These are phyloP conservation scores for Chondrus crispus DNA, from an alignment of 23 red algal species.

Conservation along the genomic window DNA sequence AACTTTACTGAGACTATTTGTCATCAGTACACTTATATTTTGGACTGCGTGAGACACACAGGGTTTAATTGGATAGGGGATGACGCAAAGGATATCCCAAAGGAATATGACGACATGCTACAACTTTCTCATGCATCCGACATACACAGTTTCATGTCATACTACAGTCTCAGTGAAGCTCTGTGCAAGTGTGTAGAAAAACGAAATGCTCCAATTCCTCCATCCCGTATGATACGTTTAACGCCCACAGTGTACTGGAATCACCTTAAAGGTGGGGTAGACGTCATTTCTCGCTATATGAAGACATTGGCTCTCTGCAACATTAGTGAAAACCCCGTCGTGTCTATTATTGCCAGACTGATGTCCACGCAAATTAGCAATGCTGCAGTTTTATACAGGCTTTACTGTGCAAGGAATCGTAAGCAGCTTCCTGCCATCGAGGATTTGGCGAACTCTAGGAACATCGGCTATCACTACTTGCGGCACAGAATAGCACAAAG, in stretches of 20 bases:
- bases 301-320: background rate
- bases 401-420: background rate
- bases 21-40: background rate
- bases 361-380: background rate
- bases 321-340: background rate
- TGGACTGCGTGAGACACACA: background rate
- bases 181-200: background rate
- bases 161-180: constrained; percentile 13
- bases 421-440: background rate
- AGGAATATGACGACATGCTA: constrained; percentile 15
- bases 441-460: background rate
- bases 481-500: background rate
- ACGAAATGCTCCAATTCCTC: background rate
- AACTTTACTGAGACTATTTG: background rate
- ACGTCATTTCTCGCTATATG: background rate
- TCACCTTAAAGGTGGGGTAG: background rate
- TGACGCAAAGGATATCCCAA: background rate
- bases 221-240: background rate
- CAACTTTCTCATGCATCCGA: background rate
- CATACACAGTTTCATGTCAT: background rate
- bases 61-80: background rate
- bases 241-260: background rate
- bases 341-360: background rate
- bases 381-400: background rate
- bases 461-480: background rate